These are phyloP conservation scores for Macrocybe sp. DNA, from an alignment of 1,284 basidiomycete species.

Conservation along the genomic window DNA sequence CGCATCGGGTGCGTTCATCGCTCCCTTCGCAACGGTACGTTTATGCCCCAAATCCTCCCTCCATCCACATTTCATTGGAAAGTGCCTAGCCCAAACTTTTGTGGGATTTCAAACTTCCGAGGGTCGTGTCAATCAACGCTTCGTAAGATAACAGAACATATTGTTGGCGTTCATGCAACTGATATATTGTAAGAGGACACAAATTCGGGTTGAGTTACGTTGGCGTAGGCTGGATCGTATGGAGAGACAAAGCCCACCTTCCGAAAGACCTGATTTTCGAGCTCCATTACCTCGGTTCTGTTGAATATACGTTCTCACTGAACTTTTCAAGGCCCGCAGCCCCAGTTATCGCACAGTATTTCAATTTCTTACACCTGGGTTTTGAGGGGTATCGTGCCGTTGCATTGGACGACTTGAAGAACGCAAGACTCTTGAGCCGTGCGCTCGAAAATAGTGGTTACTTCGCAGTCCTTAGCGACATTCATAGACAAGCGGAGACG, in stretches of 20 bases:
- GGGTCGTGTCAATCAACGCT: constrained; percentile 87
- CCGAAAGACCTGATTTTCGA: constrained; percentile 93
- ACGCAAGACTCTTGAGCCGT: constrained; percentile 81
- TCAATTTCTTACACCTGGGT: constrained; percentile 85
- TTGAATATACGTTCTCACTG: constrained; percentile 78
- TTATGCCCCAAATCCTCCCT: not conserved
- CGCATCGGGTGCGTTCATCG: constrained; percentile 81
- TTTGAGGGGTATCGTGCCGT: constrained; percentile 78
- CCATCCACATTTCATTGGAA: constrained; percentile 12
- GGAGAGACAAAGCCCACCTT: constrained; percentile 71
- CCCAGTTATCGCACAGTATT: constrained; percentile 91
- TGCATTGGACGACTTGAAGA: constrained; percentile 75
- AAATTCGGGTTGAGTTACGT: constrained; percentile 88
- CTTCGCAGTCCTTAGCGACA: constrained; percentile 71
- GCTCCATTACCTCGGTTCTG: constrained; percentile 73
- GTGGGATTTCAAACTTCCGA: constrained; percentile 87
- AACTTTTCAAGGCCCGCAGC: constrained; percentile 93
- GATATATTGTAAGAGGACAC: constrained; percentile 52
- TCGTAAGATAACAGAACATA: constrained; percentile 33
- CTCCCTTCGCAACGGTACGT: constrained; percentile 68
- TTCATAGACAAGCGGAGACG: constrained; percentile 40
- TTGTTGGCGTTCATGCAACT: not conserved
- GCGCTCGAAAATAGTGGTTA: constrained; percentile 81
- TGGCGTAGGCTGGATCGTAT: constrained; percentile 88
- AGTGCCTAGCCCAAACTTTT: constrained; percentile 55